phyloP scores from a whole-genome alignment of 345 rosid genomes.

The Kernera saxatilis region DNA sequence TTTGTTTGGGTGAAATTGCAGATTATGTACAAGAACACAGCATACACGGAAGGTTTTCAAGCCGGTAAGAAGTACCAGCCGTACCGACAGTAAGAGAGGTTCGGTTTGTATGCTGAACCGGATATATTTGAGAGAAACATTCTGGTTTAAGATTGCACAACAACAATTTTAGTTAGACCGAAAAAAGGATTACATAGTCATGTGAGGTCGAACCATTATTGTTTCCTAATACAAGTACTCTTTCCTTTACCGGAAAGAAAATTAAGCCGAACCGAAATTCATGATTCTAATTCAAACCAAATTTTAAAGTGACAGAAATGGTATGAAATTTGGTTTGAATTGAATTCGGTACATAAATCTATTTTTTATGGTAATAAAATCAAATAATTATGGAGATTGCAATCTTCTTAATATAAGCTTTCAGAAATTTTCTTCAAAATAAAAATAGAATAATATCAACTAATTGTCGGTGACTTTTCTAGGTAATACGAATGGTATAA shows the following conservation, averaged over 20 bases:
- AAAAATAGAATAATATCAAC: no score
- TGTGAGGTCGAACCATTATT: background rate
- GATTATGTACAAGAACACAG: constrained; percentile 78
- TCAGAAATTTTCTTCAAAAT: no score
- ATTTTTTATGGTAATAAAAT: no score
- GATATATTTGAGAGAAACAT: background rate
- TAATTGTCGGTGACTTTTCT: no score
- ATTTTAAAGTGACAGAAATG: no score
- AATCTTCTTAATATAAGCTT: no score
- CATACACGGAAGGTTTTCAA: constrained; percentile 71
- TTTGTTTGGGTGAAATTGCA: constrained; percentile 33
- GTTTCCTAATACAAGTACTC: background rate
- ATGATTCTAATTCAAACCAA: no score
- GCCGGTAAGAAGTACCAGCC: constrained; percentile 48
- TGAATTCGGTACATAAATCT: no score
- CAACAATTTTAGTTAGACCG: background rate
- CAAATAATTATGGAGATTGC: no score
- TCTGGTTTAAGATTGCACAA: background rate
- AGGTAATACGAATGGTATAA: no score
- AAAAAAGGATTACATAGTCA: background rate
- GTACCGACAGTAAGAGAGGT: constrained; percentile 25
- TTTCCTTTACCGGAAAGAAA: background rate
- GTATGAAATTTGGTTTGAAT: no score
- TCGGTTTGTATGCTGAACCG: constrained; percentile 5
- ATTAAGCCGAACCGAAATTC: no score